Base-by-base conservation (phyloP, 2,329 filamentous ascomycete species). In the Elsinoe necatrix region DNA sequence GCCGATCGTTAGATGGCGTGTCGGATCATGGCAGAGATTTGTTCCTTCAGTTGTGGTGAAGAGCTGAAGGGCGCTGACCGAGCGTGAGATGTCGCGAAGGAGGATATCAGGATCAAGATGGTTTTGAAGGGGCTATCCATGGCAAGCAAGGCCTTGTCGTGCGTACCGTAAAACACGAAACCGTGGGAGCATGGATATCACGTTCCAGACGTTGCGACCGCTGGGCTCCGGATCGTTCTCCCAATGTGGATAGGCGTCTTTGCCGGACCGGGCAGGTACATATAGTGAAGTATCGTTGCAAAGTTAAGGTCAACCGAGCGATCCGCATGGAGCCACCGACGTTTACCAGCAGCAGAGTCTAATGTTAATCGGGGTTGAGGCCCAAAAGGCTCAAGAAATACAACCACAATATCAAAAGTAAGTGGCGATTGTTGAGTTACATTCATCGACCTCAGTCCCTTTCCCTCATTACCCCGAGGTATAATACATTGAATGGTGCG, bases 131-230 rank as follows among this genome's bases (percentile, higher is more conserved):
- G 23, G 41, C 9, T 25, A n/a, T 45, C 41, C 41, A 45, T 45
- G 21, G 21, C 23, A 45, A 45, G 25, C 41, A 45, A 9, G 21
- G n/a, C 11, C 23, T 23, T 45, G 41, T 45, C 20, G n/a, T 27
- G 41, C 21, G 41, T 25, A 45, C 45, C 45, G 45, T 31, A 20
- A 16, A 23, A 31, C 45, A 31, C 27, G 9, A 34, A 29, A 31
- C 25, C 45, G 25, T 31, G 18, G 25, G 34, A 50, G 45, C 25
- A 50, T 50, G 45, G 45, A 34, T 31, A 34, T 31, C 45, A 50
- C 45, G 45, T 50, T 50, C 45, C 45, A 50, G 45, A 31, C 45
- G 45, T 48, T 48, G 23, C 43, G 43, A 18, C 25, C 20, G 41
- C 25, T 45, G 20, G 21, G 41, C 41, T 27, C 41, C 20, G 12